Conservation (phyloP, 2,329 filamentous ascomycete species). For the Botryosphaeria dothidea region DNA sequence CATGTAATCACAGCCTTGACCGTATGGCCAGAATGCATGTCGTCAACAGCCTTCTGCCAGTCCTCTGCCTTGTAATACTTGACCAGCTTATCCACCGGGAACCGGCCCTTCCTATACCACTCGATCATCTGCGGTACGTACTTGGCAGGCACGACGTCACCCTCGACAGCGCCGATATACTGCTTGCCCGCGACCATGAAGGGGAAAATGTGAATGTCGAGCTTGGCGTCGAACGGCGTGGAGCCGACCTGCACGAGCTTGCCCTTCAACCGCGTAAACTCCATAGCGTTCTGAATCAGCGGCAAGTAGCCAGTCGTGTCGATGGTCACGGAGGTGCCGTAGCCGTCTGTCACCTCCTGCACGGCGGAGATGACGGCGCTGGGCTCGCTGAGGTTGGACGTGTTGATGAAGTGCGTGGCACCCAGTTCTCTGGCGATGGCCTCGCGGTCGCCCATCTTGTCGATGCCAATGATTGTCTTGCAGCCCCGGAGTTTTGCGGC, state of each 20-base stretch:
- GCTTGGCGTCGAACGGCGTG: constrained; percentile 40
- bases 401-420: constrained; percentile 42
- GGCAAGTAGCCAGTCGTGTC: constrained; percentile 50
- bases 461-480: constrained; percentile 40
- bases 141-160: constrained; percentile 41
- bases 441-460: constrained; percentile 35
- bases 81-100: constrained; percentile 50
- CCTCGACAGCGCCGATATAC: constrained; percentile 50
- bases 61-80: constrained; percentile 47
- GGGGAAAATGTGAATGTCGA: constrained; percentile 44
- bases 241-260: constrained; percentile 54
- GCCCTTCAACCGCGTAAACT: constrained; percentile 47
- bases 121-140: constrained; percentile 51
- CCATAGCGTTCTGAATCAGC: constrained; percentile 43
- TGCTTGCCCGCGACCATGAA: constrained; percentile 53
- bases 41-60: constrained; percentile 42
- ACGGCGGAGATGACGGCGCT: constrained; percentile 33
- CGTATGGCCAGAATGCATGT: constrained; percentile 43
- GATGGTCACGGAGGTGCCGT: constrained; percentile 47
- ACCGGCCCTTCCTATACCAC: constrained; percentile 50
- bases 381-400: constrained; percentile 23
- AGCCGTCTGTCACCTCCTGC: constrained; percentile 29
- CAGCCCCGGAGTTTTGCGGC: constrained; percentile 46
- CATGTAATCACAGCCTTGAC: constrained; percentile 47
- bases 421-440: constrained; percentile 40